Evolutionary conservation across 169 alveolate species (phyloP).

Genomic region (Cryptosporidium canis): DNA sequence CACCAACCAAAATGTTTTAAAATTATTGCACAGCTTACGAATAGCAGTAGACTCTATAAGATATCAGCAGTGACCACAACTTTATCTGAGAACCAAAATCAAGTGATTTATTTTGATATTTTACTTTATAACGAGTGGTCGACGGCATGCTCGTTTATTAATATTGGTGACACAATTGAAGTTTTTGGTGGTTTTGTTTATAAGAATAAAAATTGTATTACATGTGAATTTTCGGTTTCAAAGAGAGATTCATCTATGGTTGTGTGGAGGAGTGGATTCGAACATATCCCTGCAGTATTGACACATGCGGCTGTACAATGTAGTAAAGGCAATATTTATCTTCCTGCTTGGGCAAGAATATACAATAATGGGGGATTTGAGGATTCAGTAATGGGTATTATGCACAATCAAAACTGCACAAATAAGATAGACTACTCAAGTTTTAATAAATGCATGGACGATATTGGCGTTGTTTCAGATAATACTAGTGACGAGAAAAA

Average conservation of each 20-base stretch:
- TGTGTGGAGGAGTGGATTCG: slow-evolving; percentile 67
- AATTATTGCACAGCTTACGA: slow-evolving; percentile 44
- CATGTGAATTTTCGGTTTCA: neutral
- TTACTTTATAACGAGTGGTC: slow-evolving; percentile 59
- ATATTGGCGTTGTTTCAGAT: neutral
- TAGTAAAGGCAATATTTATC: slow-evolving; percentile 66
- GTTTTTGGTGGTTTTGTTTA: slow-evolving; percentile 48
- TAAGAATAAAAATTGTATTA: neutral
- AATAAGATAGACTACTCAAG: neutral
- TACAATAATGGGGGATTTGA: neutral
- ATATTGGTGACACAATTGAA: slow-evolving; percentile 25
- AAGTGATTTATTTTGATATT: neutral
- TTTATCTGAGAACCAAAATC: neutral
- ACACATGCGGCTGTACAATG: slow-evolving; percentile 73
- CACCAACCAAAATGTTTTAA: neutral
- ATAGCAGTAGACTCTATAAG: slow-evolving; percentile 31
- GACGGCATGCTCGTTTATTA: slow-evolving; percentile 50
- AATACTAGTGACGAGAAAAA: neutral
- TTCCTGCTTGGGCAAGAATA: slow-evolving; percentile 72
- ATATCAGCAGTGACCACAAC: slow-evolving; percentile 32
- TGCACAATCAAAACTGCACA: neutral
- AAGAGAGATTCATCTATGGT: slow-evolving; percentile 62
- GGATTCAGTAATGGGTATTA: neutral
- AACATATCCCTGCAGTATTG: slow-evolving; percentile 67
- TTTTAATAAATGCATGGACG: neutral